phyloP scores from a whole-genome alignment of 768 basidiomycete species.

The Podaxis pistillaris region DNA sequence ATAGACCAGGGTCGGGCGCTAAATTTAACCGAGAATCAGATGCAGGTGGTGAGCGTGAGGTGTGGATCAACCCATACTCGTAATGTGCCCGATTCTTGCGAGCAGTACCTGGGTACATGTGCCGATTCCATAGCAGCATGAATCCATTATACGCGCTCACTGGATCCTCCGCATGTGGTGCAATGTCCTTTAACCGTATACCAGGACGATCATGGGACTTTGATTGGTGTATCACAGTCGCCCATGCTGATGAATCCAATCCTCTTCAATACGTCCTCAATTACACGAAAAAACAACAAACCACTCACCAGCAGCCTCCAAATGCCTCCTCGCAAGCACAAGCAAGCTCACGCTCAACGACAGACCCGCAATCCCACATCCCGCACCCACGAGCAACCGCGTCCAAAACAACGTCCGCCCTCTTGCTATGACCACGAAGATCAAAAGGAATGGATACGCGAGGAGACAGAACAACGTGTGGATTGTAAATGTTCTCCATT shows the following conservation, averaged over 20 bases:
- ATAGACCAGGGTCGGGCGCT: slow-evolving; percentile 38
- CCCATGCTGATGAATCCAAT: slow-evolving; percentile 33
- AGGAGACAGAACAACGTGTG: slow-evolving; percentile 31
- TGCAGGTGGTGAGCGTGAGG: neutral
- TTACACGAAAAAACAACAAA: neutral
- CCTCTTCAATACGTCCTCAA: neutral
- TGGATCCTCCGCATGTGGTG: slow-evolving; percentile 28
- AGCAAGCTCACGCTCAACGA: slow-evolving; percentile 30
- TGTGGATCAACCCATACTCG: slow-evolving; percentile 30
- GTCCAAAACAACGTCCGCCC: slow-evolving; percentile 39
- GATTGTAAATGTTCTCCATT: slow-evolving; percentile 27
- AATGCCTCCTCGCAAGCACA: slow-evolving; percentile 25
- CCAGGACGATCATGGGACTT: slow-evolving; percentile 27
- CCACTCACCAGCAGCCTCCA: slow-evolving; percentile 38
- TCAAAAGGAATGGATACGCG: slow-evolving; percentile 32
- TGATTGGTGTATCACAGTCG: slow-evolving; percentile 43
- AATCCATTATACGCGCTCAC: slow-evolving; percentile 29
- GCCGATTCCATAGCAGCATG: slow-evolving; percentile 33
- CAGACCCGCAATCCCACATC: slow-evolving; percentile 32
- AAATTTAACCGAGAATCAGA: neutral
- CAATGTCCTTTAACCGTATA: slow-evolving; percentile 35
- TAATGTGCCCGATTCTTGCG: slow-evolving; percentile 29
- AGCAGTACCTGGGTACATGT: slow-evolving; percentile 31
- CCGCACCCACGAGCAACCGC: slow-evolving; percentile 34
- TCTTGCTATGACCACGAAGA: slow-evolving; percentile 27